phyloP scores from a whole-genome alignment of 192 early-diverging fungal genomes.

The Backusella morwellensis region DNA sequence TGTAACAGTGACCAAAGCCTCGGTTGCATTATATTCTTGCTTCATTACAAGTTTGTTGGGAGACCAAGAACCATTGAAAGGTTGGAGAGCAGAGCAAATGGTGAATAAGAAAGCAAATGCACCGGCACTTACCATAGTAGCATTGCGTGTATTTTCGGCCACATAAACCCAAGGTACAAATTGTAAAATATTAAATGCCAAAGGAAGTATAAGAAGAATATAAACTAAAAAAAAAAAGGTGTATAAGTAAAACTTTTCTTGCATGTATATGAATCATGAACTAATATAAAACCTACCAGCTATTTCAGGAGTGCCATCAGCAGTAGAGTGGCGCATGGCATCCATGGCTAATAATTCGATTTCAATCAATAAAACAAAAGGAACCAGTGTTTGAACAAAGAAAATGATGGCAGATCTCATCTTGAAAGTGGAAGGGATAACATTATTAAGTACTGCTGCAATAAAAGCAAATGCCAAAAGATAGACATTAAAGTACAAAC shows the following conservation, averaged over 20 bases:
- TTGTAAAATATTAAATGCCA: slow-evolving; percentile 35
- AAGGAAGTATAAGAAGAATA: slow-evolving; percentile 34
- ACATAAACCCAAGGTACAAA: slow-evolving; percentile 46
- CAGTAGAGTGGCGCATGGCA: slow-evolving; percentile 45
- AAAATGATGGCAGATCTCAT: slow-evolving; percentile 10
- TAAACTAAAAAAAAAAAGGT: slow-evolving; percentile 32
- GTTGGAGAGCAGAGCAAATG: slow-evolving; percentile 31
- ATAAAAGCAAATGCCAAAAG: slow-evolving; percentile 34
- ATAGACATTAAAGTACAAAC: slow-evolving; percentile 41
- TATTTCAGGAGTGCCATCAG: slow-evolving; percentile 51
- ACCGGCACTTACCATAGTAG: slow-evolving; percentile 6
- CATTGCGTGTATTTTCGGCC: slow-evolving; percentile 25
- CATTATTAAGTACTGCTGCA: slow-evolving; percentile 15
- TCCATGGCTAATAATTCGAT: slow-evolving; percentile 42
- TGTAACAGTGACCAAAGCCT: slow-evolving; percentile 29
- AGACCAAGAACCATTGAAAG: slow-evolving; percentile 38
- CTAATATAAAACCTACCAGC: slow-evolving; percentile 4
- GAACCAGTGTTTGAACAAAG: slow-evolving; percentile 28
- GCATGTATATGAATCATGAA: slow-evolving; percentile 18
- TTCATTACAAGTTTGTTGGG: slow-evolving; percentile 47
- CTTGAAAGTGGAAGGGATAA: not conserved
- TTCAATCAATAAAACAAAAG: slow-evolving; percentile 41
- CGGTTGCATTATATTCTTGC: slow-evolving; percentile 39
- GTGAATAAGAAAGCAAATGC: slow-evolving; percentile 33
- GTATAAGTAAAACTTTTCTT: not conserved